phyloP scores from a whole-genome alignment of 306 rosid genomes.

The Citrullus amarus region DNA sequence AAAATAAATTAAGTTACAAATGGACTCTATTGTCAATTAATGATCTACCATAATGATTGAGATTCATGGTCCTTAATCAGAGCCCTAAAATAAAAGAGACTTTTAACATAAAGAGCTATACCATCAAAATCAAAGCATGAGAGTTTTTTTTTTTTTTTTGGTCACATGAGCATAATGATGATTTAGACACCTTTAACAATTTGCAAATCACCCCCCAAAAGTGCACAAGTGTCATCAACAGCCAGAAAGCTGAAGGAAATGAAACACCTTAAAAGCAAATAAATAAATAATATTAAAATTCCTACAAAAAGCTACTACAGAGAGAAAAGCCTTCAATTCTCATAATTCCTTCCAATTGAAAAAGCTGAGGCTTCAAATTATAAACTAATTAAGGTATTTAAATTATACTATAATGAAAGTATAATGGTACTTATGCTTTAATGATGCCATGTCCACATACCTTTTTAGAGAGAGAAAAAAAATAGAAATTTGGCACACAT shows the following conservation, averaged over 20 bases:
- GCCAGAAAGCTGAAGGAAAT: neutral
- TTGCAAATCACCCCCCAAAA: constrained; percentile 12
- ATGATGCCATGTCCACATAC: neutral
- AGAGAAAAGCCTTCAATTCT: constrained; percentile 12
- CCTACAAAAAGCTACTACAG: constrained; percentile 12
- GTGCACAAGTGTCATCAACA: constrained; percentile 11
- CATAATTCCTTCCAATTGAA: constrained; percentile 18
- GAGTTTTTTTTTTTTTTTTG: neutral
- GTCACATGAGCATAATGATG: constrained; percentile 56
- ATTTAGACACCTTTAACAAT: constrained; percentile 14
- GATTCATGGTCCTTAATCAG: neutral
- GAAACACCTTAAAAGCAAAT: constrained; percentile 1
- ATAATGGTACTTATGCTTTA: neutral
- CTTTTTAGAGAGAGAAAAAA: neutral
- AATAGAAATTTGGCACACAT: constrained; percentile 18
- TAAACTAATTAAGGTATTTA: constrained; percentile 22
- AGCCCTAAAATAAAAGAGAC: neutral
- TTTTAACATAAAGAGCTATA: neutral
- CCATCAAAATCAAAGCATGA: constrained; percentile 19
- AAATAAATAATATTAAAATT: neutral
- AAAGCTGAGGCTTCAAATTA: constrained; percentile 20
- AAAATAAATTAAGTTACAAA: neutral
- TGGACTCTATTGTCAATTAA: neutral
- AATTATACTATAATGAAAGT: constrained; percentile 30
- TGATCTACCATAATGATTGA: neutral